These are phyloP conservation scores for Primulina huaijiensis DNA, from an alignment of 257 asterid species.

Conservation along the genomic window DNA sequence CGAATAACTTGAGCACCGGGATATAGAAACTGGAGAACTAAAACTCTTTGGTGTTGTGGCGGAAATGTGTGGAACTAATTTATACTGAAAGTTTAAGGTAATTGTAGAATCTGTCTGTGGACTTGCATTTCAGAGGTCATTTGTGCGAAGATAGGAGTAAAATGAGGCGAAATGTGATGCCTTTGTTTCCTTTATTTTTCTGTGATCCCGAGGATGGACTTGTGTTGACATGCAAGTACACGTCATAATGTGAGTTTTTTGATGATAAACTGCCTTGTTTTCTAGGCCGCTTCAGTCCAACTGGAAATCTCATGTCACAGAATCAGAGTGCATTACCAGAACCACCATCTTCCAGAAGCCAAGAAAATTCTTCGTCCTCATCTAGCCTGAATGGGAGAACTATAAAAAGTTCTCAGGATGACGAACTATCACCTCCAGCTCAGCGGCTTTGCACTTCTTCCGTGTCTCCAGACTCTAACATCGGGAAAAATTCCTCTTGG, in stretches of 20 bases:
- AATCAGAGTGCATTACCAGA: conserved; percentile 73
- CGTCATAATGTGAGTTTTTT: conserved; percentile 1
- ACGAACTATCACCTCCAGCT: conserved; percentile 61
- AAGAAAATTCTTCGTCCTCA: conserved; percentile 82
- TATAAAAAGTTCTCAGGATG: conserved; percentile 68
- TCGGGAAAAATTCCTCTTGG: conserved; percentile 62
- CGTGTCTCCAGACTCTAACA: conserved; percentile 62
- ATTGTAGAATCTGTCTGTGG: not conserved
- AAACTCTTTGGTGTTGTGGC: not conserved
- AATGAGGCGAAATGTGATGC: not conserved
- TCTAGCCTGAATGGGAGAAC: conserved; percentile 71
- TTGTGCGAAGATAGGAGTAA: not conserved
- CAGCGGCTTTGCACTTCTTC: conserved; percentile 55
- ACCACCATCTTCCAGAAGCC: conserved; percentile 80
- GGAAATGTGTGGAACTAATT: not conserved
- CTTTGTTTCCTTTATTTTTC: not conserved
- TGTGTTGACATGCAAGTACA: not conserved
- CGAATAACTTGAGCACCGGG: not conserved
- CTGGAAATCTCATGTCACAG: conserved; percentile 49
- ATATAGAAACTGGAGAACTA: not conserved
- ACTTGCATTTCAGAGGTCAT: not conserved
- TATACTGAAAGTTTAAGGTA: not conserved
- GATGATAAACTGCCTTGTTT: conserved; percentile 10
- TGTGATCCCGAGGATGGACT: not conserved
- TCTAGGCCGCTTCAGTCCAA: conserved; percentile 67